Evolutionary conservation across 169 alveolate genomes (phyloP).

Genomic region (Plasmodium billcollinsi): DNA sequence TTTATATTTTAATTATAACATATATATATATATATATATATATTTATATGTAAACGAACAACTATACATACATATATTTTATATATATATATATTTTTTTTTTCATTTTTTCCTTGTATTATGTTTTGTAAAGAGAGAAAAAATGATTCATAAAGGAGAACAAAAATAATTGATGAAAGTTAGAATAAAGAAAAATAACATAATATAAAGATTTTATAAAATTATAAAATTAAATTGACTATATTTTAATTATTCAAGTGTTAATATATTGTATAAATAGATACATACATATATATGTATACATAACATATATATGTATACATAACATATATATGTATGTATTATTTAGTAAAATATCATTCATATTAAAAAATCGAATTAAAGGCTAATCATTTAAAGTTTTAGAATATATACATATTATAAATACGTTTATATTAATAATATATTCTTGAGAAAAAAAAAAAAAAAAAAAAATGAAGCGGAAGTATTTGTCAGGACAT

Average conservation of each 20-base stretch:
- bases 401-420: neutral
- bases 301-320: too few species aligned
- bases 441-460: neutral
- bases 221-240: neutral
- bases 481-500: constrained; percentile 91
- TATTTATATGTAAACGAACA: too few species aligned
- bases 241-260: too few species aligned
- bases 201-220: neutral
- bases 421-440: neutral
- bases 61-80: too few species aligned
- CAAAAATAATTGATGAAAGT: neutral
- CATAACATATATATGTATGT: too few species aligned
- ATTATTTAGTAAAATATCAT: too few species aligned
- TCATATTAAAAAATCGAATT: too few species aligned
- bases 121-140: neutral
- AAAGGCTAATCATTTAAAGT: neutral
- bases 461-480: constrained; percentile 81
- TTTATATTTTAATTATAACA: too few species aligned
- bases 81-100: too few species aligned
- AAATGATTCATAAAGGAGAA: constrained; percentile 5
- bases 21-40: too few species aligned
- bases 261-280: too few species aligned
- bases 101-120: neutral
- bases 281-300: too few species aligned
- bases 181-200: constrained; percentile 2